Evolutionary conservation across 108 stramenopile species (phyloP).

Genomic region (Nannochloropsis oceanica): DNA sequence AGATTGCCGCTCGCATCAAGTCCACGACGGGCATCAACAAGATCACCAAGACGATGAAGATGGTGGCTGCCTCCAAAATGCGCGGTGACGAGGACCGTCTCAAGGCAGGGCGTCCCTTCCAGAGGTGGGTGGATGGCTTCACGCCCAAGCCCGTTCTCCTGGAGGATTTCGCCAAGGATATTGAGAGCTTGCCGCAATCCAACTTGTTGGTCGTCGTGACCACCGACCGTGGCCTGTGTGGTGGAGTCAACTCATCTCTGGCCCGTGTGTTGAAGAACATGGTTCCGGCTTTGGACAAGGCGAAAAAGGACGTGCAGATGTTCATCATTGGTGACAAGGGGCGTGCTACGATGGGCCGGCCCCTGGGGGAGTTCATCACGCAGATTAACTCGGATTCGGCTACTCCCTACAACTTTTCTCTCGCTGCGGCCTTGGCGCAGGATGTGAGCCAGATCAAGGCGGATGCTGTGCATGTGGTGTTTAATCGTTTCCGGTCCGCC

Average conservation of each 20-base stretch:
- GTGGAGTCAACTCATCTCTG: conserved; percentile 80
- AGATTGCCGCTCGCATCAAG: conserved; percentile 56
- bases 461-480: conserved; percentile 30
- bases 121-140: conserved; percentile 27
- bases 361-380: conserved; percentile 45
- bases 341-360: conserved; percentile 69
- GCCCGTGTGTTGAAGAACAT: conserved; percentile 55
- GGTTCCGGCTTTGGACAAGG: conserved; percentile 40
- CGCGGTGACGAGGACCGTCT: conserved; percentile 82
- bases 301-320: conserved; percentile 68
- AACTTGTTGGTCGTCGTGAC: conserved; percentile 72
- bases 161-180: conserved; percentile 11
- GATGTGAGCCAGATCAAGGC: neutral
- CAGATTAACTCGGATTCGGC: conserved; percentile 22
- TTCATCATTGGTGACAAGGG: conserved; percentile 96
- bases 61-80: conserved; percentile 99
- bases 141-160: neutral
- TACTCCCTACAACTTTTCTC: conserved; percentile 9
- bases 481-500: conserved; percentile 37
- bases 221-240: conserved; percentile 97
- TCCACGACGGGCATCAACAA: conserved; percentile 97
- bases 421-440: conserved; percentile 4
- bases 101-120: conserved; percentile 38
- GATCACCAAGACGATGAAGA: conserved; percentile 99
- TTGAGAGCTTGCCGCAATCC: conserved; percentile 41